These are phyloP conservation scores for Naumovozyma castellii DNA, from an alignment of 805 yeast genomes.

Conservation along the genomic window DNA sequence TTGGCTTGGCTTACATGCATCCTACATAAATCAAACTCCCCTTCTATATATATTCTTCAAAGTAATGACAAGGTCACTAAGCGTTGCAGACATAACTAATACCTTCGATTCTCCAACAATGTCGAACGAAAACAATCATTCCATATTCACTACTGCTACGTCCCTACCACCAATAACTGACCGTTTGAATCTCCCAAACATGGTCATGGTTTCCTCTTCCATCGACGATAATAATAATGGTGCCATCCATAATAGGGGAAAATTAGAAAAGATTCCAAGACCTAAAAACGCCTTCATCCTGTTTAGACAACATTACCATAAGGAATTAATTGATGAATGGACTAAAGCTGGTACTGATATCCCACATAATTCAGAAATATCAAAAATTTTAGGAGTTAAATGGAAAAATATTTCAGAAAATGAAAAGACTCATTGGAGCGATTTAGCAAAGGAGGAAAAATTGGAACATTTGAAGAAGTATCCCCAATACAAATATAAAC, in stretches of 20 bases:
- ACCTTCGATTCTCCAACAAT: not conserved
- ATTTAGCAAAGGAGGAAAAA: conserved; percentile 76
- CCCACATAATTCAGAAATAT: conserved; percentile 33
- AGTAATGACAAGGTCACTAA: not conserved
- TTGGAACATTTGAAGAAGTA: conserved; percentile 70
- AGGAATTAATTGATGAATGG: conserved; percentile 31
- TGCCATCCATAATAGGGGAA: too few species aligned
- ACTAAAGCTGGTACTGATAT: conserved; percentile 10
- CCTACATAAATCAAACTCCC: too few species aligned
- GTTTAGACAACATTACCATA: conserved; percentile 79
- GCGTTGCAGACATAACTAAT: not conserved
- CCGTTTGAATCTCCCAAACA: not conserved
- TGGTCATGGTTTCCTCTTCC: too few species aligned
- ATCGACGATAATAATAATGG: not conserved
- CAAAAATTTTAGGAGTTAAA: conserved; percentile 48
- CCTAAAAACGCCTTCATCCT: conserved; percentile 82
- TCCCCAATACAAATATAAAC: conserved; percentile 81
- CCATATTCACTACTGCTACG: not conserved
- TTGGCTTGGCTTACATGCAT: too few species aligned
- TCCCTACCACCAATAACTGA: not conserved
- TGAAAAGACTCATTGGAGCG: conserved; percentile 73
- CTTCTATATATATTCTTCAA: too few species aligned
- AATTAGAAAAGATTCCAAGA: conserved; percentile 38
- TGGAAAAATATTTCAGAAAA: conserved; percentile 36
- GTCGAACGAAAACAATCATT: not conserved